A percentile compares a stretch with the other conserved stretches of the same genome.
Evolutionary conservation across 2,329 filamentous ascomycete genomes (phyloP).

Genomic region (Trichoderma afroharzianum): DNA sequence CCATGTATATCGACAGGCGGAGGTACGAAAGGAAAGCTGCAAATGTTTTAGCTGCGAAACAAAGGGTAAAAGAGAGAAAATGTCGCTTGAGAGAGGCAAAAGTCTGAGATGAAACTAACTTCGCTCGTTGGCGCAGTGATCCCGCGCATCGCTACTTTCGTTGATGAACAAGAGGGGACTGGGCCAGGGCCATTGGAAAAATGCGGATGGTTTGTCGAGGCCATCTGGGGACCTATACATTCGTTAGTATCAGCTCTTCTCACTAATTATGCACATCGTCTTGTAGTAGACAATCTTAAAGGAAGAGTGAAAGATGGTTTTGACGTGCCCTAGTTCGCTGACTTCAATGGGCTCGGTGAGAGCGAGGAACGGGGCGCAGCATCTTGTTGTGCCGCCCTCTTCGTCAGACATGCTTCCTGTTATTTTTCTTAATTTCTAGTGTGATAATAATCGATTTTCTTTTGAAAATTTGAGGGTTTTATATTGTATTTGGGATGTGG

Average conservation of each 20-base stretch:
- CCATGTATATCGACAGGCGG: constrained; percentile 83
- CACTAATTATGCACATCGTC: rapidly evolving
- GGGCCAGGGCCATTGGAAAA: constrained; percentile 59
- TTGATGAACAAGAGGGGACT: constrained; percentile 72
- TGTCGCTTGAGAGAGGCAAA: neutral
- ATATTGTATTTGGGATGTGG: neutral
- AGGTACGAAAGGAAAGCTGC: constrained; percentile 84
- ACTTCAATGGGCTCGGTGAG: constrained; percentile 45
- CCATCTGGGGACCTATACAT: constrained; percentile 13
- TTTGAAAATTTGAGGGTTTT: neutral
- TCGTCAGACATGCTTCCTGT: constrained; percentile 27
- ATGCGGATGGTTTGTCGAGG: constrained; percentile 38
- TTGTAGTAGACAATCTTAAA: no score
- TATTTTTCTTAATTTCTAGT: neutral
- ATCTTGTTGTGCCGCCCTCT: constrained; percentile 34
- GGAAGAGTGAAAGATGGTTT: neutral
- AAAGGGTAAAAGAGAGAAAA: neutral
- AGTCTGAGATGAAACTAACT: constrained; percentile 40
- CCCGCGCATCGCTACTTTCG: constrained; percentile 67
- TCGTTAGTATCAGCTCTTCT: neutral
- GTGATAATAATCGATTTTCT: neutral
- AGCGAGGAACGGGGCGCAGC: constrained; percentile 38
- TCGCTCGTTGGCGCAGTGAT: constrained; percentile 76
- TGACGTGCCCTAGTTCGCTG: constrained; percentile 37
- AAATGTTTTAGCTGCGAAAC: neutral